Evolutionary conservation across 768 basidiomycete species (phyloP).

Genomic region (Suillus lakei): DNA sequence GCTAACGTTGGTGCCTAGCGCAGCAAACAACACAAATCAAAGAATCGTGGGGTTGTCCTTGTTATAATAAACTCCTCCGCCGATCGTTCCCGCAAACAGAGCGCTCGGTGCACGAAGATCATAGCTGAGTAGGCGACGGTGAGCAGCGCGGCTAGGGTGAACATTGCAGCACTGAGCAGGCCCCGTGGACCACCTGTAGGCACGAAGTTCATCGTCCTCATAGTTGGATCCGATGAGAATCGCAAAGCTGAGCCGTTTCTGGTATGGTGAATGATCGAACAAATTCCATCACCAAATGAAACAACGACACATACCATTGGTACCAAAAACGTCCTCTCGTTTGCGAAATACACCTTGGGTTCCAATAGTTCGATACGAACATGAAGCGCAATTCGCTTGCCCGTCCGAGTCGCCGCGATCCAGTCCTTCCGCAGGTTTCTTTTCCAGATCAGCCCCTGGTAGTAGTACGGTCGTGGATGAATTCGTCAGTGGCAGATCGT

Average conservation of each 20-base stretch:
- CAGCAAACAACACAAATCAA: conserved; percentile 68
- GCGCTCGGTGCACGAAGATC: conserved; percentile 78
- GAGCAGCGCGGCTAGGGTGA: conserved; percentile 84
- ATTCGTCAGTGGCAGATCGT: conserved; percentile 61
- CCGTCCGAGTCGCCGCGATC: conserved; percentile 77
- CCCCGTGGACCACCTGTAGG: not conserved
- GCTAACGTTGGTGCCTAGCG: conserved; percentile 76
- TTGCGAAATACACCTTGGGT: conserved; percentile 97
- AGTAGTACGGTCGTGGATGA: conserved; percentile 95
- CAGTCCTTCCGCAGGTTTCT: conserved; percentile 54
- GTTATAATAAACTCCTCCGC: conserved; percentile 57
- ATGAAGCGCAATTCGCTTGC: conserved; percentile 90
- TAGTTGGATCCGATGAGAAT: not conserved
- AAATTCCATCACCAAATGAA: conserved; percentile 2
- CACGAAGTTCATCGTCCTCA: not conserved
- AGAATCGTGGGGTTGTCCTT: conserved; percentile 82
- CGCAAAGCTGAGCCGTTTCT: conserved; percentile 88
- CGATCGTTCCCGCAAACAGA: conserved; percentile 64
- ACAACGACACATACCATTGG: conserved; percentile 54
- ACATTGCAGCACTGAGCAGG: conserved; percentile 51
- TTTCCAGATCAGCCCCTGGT: conserved; percentile 42
- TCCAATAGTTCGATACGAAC: conserved; percentile 78
- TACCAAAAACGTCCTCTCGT: conserved; percentile 92
- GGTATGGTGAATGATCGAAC: conserved; percentile 11
- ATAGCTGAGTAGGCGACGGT: conserved; percentile 85